These are phyloP conservation scores for Hypoxylon sp. DNA, from an alignment of 2,329 filamentous ascomycete species.

Conservation along the genomic window DNA sequence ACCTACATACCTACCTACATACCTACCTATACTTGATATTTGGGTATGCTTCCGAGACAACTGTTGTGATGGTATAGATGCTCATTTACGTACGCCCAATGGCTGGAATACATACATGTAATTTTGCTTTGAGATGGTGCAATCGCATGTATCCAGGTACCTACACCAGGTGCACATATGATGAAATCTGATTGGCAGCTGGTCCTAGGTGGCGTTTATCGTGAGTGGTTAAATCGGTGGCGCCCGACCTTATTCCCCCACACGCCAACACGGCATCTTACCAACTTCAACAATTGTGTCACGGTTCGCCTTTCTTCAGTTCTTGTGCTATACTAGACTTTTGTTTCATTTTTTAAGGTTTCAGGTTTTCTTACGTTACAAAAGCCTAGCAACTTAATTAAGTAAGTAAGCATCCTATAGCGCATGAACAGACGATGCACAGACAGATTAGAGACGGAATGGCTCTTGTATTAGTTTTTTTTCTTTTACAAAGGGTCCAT, in stretches of 20 bases:
- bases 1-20: too few relatives aligned
- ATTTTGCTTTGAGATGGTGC: constrained; percentile 23
- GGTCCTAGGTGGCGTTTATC: too few relatives aligned
- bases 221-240: too few relatives aligned
- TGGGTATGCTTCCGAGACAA: constrained; percentile 1
- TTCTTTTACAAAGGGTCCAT: constrained; percentile 5
- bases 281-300: constrained; percentile 12
- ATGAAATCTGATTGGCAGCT: too few relatives aligned
- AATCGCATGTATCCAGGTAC: constrained; percentile 17
- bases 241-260: constrained; percentile 22
- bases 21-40: too few relatives aligned
- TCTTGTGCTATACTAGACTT: constrained; percentile 9
- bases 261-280: constrained; percentile 3
- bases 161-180: too few relatives aligned
- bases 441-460: not conserved
- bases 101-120: constrained; percentile 16
- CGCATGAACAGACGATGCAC: not conserved
- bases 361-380: too few relatives aligned
- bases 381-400: too few relatives aligned
- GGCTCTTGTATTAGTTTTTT: too few relatives aligned
- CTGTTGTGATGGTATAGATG: too few relatives aligned
- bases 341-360: too few relatives aligned
- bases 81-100: not conserved
- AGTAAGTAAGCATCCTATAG: constrained; percentile 5
- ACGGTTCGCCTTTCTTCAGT: not conserved